Evolutionary conservation across 805 yeast genomes (phyloP).

Genomic region (Blastobotrys robertii): DNA sequence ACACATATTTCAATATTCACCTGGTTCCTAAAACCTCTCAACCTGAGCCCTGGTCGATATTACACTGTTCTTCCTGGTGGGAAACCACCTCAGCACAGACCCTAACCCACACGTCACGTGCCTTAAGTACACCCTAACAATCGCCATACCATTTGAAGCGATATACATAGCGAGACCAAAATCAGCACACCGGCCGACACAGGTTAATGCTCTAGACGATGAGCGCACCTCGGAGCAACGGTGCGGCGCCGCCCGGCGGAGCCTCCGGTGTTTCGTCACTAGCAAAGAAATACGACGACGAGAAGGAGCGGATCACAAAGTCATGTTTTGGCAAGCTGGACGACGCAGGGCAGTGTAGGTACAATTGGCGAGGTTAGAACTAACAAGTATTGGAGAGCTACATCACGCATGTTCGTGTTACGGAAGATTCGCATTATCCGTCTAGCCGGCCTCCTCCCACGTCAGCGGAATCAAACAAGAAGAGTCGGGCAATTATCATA

Average conservation of each 20-base stretch:
- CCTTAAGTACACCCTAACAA: neutral
- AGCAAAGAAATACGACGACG: conserved; percentile 51
- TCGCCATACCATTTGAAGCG: neutral
- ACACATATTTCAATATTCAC: too few relatives aligned
- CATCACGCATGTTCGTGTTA: conserved; percentile 64
- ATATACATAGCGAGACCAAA: too few relatives aligned
- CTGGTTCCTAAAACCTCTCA: too few relatives aligned
- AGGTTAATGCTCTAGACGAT: neutral
- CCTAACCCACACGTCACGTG: neutral
- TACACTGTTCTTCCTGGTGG: too few relatives aligned
- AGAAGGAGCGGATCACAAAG: conserved; percentile 38
- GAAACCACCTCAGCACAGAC: too few relatives aligned
- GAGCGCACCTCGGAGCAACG: neutral
- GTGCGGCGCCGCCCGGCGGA: neutral
- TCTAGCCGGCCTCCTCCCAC: conserved; percentile 55
- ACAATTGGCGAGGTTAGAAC: neutral
- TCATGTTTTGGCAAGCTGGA: conserved; percentile 42
- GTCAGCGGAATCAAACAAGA: conserved; percentile 40
- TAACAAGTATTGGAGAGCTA: conserved; percentile 39
- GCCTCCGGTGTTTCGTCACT: conserved; percentile 16
- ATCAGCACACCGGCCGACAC: too few relatives aligned
- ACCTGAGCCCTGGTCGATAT: too few relatives aligned
- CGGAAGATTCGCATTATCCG: conserved; percentile 67
- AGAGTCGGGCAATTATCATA: conserved; percentile 35
- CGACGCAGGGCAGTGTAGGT: conserved; percentile 22